phyloP scores from a whole-genome alignment of 495 filamentous ascomycete species.

The Lophiotrema nucula region DNA sequence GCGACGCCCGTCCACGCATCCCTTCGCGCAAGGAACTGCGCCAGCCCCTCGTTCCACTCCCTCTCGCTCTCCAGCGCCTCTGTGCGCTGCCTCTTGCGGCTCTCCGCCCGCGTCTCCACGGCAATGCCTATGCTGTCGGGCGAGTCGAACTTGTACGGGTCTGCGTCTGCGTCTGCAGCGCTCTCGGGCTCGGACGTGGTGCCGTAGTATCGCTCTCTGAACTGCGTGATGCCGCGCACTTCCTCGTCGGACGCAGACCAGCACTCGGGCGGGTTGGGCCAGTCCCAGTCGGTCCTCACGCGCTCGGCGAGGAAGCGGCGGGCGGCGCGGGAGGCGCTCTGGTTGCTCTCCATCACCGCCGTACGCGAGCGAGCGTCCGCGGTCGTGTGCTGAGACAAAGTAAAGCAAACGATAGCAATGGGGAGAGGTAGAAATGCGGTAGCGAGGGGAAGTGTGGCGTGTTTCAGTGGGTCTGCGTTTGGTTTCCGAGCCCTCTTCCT shows the following conservation, averaged over 20 bases:
- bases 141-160: slow-evolving; percentile 63
- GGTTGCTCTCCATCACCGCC: slow-evolving; percentile 24
- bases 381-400: too few relatives aligned
- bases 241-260: slow-evolving; percentile 36
- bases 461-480: too few relatives aligned
- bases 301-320: slow-evolving; percentile 49
- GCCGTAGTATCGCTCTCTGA: slow-evolving; percentile 44
- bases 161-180: slow-evolving; percentile 2
- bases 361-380: too few relatives aligned
- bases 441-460: too few relatives aligned
- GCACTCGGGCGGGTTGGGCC: slow-evolving; percentile 39
- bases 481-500: too few relatives aligned
- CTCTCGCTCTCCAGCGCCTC: slow-evolving; percentile 68
- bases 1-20: slow-evolving; percentile 85
- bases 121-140: slow-evolving; percentile 58
- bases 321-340: slow-evolving; percentile 35
- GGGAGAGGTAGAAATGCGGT: too few relatives aligned
- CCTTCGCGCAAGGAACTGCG: slow-evolving; percentile 69
- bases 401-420: too few relatives aligned
- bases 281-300: slow-evolving; percentile 59
- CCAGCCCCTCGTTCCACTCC: slow-evolving; percentile 77
- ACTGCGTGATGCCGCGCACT: slow-evolving; percentile 42
- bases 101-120: slow-evolving; percentile 37
- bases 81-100: slow-evolving; percentile 60
- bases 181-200: slow-evolving; percentile 25